Base-by-base conservation (phyloP, 495 filamentous ascomycete species). In the Penicillium arizonense region DNA sequence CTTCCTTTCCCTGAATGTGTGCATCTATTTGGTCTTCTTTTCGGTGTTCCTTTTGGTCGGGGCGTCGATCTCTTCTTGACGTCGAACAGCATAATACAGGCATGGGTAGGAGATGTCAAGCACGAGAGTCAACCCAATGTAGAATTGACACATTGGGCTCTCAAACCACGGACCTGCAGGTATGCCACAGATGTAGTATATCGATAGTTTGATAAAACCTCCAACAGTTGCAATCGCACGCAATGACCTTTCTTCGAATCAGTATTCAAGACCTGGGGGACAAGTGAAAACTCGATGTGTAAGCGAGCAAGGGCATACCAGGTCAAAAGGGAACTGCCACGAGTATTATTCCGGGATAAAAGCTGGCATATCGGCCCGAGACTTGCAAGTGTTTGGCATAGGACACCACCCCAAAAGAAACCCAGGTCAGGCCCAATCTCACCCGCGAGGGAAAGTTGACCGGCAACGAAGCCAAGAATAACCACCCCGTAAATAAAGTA, bases 151-250 rank as follows among this genome's bases (percentile, higher is more conserved):
- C 44, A 46, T 46, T 0, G 44, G 44, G 5, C 44, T 46, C 9
- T 46, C 44, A 14, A 46, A 34, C 44, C 44, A 46, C 3, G 44
- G 44, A 3, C 44, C 44, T 8, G 44, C 44, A 3, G 44, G 28
- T n/a, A 9, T 24, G 2, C 26, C 44, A 21, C 16, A 21, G 14
- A 46, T 16, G 18, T 46, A 46, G n/a, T 46, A 46, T 10, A 46
- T 46, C 4, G 44, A 21, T 20, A 46, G 23, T 20, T 46, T 46
- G 26, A 35, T 46, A 5, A 46, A 46, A 13, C 44, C 44, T n/a
- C 44, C 44, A 18, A 46, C 34, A 9, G 44, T 46, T 34, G 44
- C 44, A 3, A 46, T n/a, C 1, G 44, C 44, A 21, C 44, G 33
- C 30, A 46, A 6, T 8, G 3, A 2, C 44, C 44, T 46, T 21